Base-by-base conservation (phyloP, 345 rosid genomes). In the Salix udensis region DNA sequence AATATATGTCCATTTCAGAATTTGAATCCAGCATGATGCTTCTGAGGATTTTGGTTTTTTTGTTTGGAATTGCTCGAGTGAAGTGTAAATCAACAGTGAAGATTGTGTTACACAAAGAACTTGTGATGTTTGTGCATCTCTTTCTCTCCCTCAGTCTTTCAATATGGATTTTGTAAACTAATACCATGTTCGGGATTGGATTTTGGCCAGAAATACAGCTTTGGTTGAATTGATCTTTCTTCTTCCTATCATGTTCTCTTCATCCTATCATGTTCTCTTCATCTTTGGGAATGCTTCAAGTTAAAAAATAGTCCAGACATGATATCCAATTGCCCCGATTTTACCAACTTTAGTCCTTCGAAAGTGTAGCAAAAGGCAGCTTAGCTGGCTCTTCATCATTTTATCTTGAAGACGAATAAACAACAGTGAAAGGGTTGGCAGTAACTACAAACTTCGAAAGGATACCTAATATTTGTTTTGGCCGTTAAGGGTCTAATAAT, bases 21-120 rank as follows among this genome's bases (percentile, higher is more conserved):
- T 70, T 70, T 65, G 71, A 71, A 14, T 72, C 72, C 73, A 67
- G 81, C 73, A 53, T 67, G 24, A 30, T 30, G 28, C 67, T 24
- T 14, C 14, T 34, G 67, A 37, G 53, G 52, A 0, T 15, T 61
- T n/a, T 40, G 67, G 24, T 23, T 60, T 73, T 73, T 34, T 58
- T 68, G 6, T 19, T 46, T 48, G 6, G 26, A 31, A 48, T 16
- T 16, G 15, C 10, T 77, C 36, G 36, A 13, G 64, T 77, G 52
- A 48, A 60, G 64, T 78, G 77, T 72, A 58, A 37, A 67, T 40
- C 58, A 7, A 72, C 77, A 58, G 7, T 24, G 55, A 66, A 44
- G 68, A 65, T 64, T 36, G 8, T 34, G 39, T 26, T 77, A 21
- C 48, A 5, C 44, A 65, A 65, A 65, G 19, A 65, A 10, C 18